Percentiles rank a stretch among this genome's conserved stretches.
phyloP scores from a whole-genome alignment of 2,329 filamentous ascomycete species.

The Drechslerella dactyloides region DNA sequence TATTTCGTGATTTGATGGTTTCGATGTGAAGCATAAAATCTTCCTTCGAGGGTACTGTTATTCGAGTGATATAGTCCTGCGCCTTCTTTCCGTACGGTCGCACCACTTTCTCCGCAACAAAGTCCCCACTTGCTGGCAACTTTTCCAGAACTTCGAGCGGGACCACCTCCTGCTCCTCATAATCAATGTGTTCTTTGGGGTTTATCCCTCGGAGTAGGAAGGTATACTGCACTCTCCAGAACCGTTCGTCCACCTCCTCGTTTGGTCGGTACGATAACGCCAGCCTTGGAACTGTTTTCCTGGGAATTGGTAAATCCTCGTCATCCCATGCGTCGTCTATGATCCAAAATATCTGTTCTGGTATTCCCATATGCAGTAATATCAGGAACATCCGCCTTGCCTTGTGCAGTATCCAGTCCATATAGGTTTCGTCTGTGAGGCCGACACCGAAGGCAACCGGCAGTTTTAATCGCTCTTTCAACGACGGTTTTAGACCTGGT shows the following conservation, averaged over 20 bases:
- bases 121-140: slow-evolving; percentile 18
- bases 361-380: slow-evolving; percentile 71
- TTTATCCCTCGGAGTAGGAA: slow-evolving; percentile 71
- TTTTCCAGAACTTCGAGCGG: slow-evolving; percentile 70
- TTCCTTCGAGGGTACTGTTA: slow-evolving; percentile 30
- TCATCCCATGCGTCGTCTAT: slow-evolving; percentile 81
- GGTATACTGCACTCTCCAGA: slow-evolving; percentile 73
- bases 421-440: slow-evolving; percentile 74
- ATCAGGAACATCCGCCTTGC: slow-evolving; percentile 74
- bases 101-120: slow-evolving; percentile 38
- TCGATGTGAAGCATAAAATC: slow-evolving; percentile 40
- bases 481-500: slow-evolving; percentile 37
- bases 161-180: slow-evolving; percentile 71
- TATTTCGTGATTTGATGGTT: slow-evolving; percentile 48
- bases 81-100: slow-evolving; percentile 41
- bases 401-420: slow-evolving; percentile 76
- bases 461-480: slow-evolving; percentile 63
- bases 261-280: slow-evolving; percentile 69
- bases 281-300: slow-evolving; percentile 70
- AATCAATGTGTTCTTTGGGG: slow-evolving; percentile 68
- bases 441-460: slow-evolving; percentile 72
- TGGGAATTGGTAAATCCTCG: slow-evolving; percentile 72
- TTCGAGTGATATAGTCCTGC: slow-evolving; percentile 37
- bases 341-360: slow-evolving; percentile 76
- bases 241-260: slow-evolving; percentile 64